A percentile compares a stretch with the other conserved stretches of the same genome.
These are phyloP conservation scores for Penicillium sp. DNA, from an alignment of 2,329 filamentous ascomycete species.

Conservation along the genomic window DNA sequence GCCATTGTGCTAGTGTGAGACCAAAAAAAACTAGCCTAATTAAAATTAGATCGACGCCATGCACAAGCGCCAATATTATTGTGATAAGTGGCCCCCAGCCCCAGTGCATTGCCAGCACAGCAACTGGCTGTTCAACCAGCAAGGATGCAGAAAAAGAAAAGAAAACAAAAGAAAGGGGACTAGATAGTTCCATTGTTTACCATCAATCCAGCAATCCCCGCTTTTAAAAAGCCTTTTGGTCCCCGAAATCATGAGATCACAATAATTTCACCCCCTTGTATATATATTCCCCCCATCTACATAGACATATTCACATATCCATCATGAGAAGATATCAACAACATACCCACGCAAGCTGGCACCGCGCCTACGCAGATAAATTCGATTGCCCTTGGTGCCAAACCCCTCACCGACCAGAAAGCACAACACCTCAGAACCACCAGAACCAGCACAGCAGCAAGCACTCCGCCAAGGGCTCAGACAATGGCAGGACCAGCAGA, in stretches of 20 bases:
- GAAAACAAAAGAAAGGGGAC: neutral
- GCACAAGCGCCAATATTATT: conserved; percentile 1
- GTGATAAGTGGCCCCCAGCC: conserved; percentile 2
- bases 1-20: neutral
- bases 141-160: neutral
- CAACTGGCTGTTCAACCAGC: neutral
- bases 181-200: conserved; percentile 1
- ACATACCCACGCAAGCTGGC: conserved; percentile 9
- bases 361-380: conserved; percentile 3
- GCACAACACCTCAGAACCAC: neutral
- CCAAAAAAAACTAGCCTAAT: neutral
- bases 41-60: conserved; percentile 4
- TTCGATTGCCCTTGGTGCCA: conserved; percentile 8
- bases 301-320: neutral
- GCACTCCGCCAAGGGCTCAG: neutral
- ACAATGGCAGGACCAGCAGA: neutral
- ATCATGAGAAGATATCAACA: conserved; percentile 8
- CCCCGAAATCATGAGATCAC: neutral
- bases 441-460: neutral
- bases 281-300: neutral
- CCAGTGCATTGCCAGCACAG: conserved; percentile 5
- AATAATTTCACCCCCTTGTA: neutral
- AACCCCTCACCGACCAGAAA: neutral
- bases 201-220: neutral
- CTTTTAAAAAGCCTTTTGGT: conserved; percentile 3